A percentile compares a stretch with the other conserved stretches of the same genome.
Evolutionary conservation across 257 asterid genomes (phyloP).

Genomic region (Nicotiana otophora): DNA sequence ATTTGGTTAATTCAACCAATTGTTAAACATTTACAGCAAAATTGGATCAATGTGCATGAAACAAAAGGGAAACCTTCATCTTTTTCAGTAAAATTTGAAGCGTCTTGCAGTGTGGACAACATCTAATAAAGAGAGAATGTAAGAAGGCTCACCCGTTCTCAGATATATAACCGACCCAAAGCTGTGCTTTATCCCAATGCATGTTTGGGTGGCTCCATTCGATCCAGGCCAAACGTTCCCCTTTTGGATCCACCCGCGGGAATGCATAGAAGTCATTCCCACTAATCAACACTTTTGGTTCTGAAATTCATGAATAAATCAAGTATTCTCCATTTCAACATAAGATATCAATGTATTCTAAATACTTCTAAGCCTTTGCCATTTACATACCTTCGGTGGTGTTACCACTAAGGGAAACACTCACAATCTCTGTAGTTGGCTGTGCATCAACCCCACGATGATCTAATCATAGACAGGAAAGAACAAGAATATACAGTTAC

Average conservation of each 20-base stretch:
- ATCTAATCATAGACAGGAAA: not conserved
- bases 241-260: not conserved
- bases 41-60: not conserved
- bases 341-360: not conserved
- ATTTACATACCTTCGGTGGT: not conserved
- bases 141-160: not conserved
- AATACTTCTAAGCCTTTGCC: not conserved
- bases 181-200: conserved; percentile 8
- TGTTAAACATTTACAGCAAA: not conserved
- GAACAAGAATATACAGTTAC: not conserved
- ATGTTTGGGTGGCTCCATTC: conserved; percentile 10
- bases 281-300: conserved; percentile 5
- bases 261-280: conserved; percentile 11
- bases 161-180: conserved; percentile 4
- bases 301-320: not conserved
- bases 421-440: conserved; percentile 4
- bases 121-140: not conserved
- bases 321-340: not conserved
- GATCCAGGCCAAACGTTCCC: conserved; percentile 7
- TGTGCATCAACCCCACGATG: not conserved
- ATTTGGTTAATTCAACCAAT: not conserved
- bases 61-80: not conserved
- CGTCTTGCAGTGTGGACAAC: not conserved
- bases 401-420: not conserved
- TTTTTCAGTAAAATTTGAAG: not conserved